These are phyloP conservation scores for Colletotrichum neosansevieriae DNA, from an alignment of 2,329 filamentous ascomycete genomes.

Conservation along the genomic window DNA sequence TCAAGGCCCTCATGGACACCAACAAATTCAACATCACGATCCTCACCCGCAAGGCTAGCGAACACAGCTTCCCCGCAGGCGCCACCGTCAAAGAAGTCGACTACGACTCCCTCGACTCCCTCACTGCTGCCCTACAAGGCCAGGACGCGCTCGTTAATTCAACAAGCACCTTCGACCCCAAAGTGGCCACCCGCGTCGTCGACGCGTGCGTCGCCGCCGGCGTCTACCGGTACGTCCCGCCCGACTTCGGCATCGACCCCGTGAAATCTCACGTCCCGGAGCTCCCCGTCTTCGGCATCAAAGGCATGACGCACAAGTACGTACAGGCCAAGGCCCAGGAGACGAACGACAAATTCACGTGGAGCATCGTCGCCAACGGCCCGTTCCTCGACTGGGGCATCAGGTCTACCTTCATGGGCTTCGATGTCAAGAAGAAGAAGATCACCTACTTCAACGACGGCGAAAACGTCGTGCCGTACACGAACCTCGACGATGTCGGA, in stretches of 20 bases:
- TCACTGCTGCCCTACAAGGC: slow-evolving; percentile 64
- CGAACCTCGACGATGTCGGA: slow-evolving; percentile 45
- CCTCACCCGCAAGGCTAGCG: slow-evolving; percentile 62
- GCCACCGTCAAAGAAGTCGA: slow-evolving; percentile 61
- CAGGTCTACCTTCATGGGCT: slow-evolving; percentile 41
- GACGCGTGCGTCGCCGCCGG: slow-evolving; percentile 70
- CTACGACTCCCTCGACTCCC: slow-evolving; percentile 60
- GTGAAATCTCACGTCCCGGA: slow-evolving; percentile 33
- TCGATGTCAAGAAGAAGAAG: slow-evolving; percentile 44
- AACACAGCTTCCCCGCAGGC: slow-evolving; percentile 48
- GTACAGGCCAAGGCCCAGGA: slow-evolving; percentile 45
- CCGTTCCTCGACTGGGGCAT: slow-evolving; percentile 49
- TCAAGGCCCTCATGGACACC: slow-evolving; percentile 48
- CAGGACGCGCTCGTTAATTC: slow-evolving; percentile 67
- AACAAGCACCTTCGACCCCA: slow-evolving; percentile 48
- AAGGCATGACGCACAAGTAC: slow-evolving; percentile 38
- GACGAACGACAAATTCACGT: slow-evolving; percentile 42
- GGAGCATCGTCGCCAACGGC: slow-evolving; percentile 47
- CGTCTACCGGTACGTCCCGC: slow-evolving; percentile 72
- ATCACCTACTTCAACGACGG: slow-evolving; percentile 45
- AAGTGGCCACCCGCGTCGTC: slow-evolving; percentile 59
- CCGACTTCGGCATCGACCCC: slow-evolving; percentile 63
- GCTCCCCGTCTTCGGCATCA: slow-evolving; percentile 42
- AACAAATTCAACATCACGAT: slow-evolving; percentile 61
- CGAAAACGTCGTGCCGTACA: slow-evolving; percentile 43